Evolutionary conservation across 2,329 filamentous ascomycete genomes (phyloP).

Genomic region (Phialocephala subalpina): DNA sequence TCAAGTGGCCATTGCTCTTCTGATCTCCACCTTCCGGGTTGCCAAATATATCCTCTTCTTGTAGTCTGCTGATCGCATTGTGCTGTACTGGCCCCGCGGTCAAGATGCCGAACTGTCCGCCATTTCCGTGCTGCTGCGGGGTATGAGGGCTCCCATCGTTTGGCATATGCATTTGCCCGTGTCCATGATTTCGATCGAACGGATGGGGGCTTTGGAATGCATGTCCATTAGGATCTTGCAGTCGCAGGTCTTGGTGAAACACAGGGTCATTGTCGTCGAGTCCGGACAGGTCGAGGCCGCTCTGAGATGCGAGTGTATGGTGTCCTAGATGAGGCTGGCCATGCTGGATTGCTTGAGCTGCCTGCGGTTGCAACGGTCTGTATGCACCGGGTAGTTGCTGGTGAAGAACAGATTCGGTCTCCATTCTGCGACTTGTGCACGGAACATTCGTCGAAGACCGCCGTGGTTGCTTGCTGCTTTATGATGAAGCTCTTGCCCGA

Average conservation of each 20-base stretch:
- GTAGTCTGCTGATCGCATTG: constrained; percentile 44
- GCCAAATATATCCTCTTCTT: constrained; percentile 49
- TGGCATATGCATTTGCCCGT: constrained; percentile 41
- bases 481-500: constrained; percentile 20
- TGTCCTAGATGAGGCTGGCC: constrained; percentile 42
- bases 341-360: constrained; percentile 44
- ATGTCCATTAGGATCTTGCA: constrained; percentile 47
- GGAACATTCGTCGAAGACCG: constrained; percentile 33
- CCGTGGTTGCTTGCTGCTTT: constrained; percentile 40
- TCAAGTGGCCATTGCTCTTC: constrained; percentile 59
- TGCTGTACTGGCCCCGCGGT: constrained; percentile 46
- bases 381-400: constrained; percentile 42
- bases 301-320: constrained; percentile 46
- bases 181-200: constrained; percentile 46
- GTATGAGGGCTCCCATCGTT: constrained; percentile 44
- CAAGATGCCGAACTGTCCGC: constrained; percentile 57
- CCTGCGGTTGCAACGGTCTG: constrained; percentile 43
- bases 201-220: constrained; percentile 44
- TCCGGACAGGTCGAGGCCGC: constrained; percentile 48
- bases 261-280: constrained; percentile 50
- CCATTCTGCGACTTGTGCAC: constrained; percentile 40
- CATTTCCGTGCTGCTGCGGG: constrained; percentile 47
- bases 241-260: constrained; percentile 48
- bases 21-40: constrained; percentile 48
- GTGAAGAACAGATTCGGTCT: constrained; percentile 41